Conservation (phyloP, 768 basidiomycete species). For the Phaffia tasmanica region DNA sequence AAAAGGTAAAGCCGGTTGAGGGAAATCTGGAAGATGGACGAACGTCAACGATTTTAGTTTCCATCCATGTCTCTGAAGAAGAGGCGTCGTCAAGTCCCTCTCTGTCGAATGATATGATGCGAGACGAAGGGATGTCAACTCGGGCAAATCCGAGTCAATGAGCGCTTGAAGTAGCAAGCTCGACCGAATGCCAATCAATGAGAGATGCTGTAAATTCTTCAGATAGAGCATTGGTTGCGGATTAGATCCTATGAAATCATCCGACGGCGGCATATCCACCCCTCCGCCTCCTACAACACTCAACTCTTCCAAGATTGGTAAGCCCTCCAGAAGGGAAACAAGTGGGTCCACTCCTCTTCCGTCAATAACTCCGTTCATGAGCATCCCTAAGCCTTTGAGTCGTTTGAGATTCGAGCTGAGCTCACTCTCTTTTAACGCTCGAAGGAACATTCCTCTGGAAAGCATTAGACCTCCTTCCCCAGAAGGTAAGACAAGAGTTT, state of each 20-base stretch:
- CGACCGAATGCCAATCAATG: conserved; percentile 28
- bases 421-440: conserved; percentile 11
- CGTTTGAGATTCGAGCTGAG: conserved; percentile 6
- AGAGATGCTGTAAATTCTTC: conserved; percentile 31
- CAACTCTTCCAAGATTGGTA: conserved; percentile 28
- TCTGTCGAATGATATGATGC: conserved; percentile 27
- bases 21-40: conserved; percentile 31
- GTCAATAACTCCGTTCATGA: conserved; percentile 15
- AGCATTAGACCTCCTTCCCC: conserved; percentile 22
- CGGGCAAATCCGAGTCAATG: conserved; percentile 30
- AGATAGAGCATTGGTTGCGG: conserved; percentile 26
- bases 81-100: conserved; percentile 28
- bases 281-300: conserved; percentile 28
- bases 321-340: conserved; percentile 19
- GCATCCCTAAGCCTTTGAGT: conserved; percentile 15
- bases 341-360: conserved; percentile 22
- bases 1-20: conserved; percentile 26
- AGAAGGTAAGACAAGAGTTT: conserved; percentile 32
- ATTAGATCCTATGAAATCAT: background rate
- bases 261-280: conserved; percentile 7
- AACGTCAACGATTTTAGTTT: conserved; percentile 32
- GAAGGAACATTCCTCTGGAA: conserved; percentile 21
- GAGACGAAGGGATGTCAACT: conserved; percentile 29
- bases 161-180: conserved; percentile 30
- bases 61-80: conserved; percentile 30